These are phyloP conservation scores for Beauveria asiatica DNA, from an alignment of 2,329 filamentous ascomycete species.

Conservation along the genomic window DNA sequence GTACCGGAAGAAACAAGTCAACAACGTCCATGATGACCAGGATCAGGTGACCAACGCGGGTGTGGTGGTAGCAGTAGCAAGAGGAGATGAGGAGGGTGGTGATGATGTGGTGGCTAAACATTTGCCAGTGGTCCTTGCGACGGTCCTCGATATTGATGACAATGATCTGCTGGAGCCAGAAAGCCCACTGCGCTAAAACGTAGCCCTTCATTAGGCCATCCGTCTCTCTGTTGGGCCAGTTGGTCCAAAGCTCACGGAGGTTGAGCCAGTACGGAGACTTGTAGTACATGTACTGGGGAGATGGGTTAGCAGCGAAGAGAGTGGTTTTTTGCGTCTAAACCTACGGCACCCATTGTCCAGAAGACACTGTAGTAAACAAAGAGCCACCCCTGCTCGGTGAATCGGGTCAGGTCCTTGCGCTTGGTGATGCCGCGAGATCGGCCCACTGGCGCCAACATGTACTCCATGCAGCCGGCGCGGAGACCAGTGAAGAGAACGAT, in stretches of 20 bases:
- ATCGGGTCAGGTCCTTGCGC: slow-evolving; percentile 68
- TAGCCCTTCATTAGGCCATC: slow-evolving; percentile 74
- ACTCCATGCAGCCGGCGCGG: slow-evolving; percentile 78
- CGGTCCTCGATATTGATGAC: slow-evolving; percentile 92
- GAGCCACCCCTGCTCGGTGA: slow-evolving; percentile 92
- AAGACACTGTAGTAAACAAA: slow-evolving; percentile 74
- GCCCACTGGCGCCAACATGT: slow-evolving; percentile 71
- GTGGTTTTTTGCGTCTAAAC: slow-evolving; percentile 22
- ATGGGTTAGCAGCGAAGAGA: background rate
- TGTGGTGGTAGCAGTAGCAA: slow-evolving; percentile 82
- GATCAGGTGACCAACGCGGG: slow-evolving; percentile 79
- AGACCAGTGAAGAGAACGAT: slow-evolving; percentile 81
- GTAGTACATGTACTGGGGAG: slow-evolving; percentile 64
- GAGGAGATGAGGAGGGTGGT: slow-evolving; percentile 72
- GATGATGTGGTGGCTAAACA: slow-evolving; percentile 91
- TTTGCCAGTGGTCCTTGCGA: slow-evolving; percentile 91
- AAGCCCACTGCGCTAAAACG: slow-evolving; percentile 80
- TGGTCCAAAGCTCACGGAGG: slow-evolving; percentile 69
- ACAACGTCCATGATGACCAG: slow-evolving; percentile 90
- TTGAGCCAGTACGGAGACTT: slow-evolving; percentile 72
- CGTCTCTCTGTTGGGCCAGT: slow-evolving; percentile 75
- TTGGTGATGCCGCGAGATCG: slow-evolving; percentile 63
- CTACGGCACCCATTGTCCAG: slow-evolving; percentile 77
- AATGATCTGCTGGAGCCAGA: slow-evolving; percentile 90
- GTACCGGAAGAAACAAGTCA: slow-evolving; percentile 77